Conservation (phyloP, 2,329 filamentous ascomycete species). For the Clarireedia monteithiana region DNA sequence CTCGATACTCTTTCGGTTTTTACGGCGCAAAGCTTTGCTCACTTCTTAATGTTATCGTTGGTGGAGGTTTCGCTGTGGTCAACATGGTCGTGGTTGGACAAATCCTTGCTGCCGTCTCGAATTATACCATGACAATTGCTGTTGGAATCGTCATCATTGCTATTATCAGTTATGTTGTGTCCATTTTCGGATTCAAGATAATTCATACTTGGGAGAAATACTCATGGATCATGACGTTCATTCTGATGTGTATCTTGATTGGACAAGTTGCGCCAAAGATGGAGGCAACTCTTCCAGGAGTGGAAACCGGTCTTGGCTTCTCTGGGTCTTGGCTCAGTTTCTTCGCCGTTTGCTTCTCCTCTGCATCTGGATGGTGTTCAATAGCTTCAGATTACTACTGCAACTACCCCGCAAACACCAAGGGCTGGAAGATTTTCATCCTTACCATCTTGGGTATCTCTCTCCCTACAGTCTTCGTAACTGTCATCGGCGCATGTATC, state of each 20-base stretch:
- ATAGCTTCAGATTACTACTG: slow-evolving; percentile 28
- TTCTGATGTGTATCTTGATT: slow-evolving; percentile 40
- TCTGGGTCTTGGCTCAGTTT: slow-evolving; percentile 28
- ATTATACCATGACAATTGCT: slow-evolving; percentile 35
- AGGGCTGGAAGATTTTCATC: slow-evolving; percentile 27
- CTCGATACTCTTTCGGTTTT: slow-evolving; percentile 42
- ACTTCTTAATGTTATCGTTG: slow-evolving; percentile 38
- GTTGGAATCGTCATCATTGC: slow-evolving; percentile 30
- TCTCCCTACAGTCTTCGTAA: slow-evolving; percentile 32
- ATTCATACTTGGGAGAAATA: slow-evolving; percentile 42
- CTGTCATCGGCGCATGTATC: slow-evolving; percentile 35
- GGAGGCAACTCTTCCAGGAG: slow-evolving; percentile 30
- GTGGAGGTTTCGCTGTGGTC: slow-evolving; percentile 34
- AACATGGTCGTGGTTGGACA: slow-evolving; percentile 39
- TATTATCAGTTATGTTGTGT: slow-evolving; percentile 24
- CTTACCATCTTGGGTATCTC: slow-evolving; percentile 24
- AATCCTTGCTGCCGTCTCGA: slow-evolving; percentile 25
- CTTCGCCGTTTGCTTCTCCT: slow-evolving; percentile 25
- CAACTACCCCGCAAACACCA: slow-evolving; percentile 27
- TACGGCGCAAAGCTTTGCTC: slow-evolving; percentile 41
- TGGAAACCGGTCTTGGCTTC: slow-evolving; percentile 29
- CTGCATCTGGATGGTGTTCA: slow-evolving; percentile 26
- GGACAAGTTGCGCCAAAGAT: slow-evolving; percentile 38
- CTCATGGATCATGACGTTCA: slow-evolving; percentile 39
- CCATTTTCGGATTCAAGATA: slow-evolving; percentile 31